Evolutionary conservation across 202 grass and related monocot genomes (phyloP).

Genomic region (Schoenoplectus triqueter): DNA sequence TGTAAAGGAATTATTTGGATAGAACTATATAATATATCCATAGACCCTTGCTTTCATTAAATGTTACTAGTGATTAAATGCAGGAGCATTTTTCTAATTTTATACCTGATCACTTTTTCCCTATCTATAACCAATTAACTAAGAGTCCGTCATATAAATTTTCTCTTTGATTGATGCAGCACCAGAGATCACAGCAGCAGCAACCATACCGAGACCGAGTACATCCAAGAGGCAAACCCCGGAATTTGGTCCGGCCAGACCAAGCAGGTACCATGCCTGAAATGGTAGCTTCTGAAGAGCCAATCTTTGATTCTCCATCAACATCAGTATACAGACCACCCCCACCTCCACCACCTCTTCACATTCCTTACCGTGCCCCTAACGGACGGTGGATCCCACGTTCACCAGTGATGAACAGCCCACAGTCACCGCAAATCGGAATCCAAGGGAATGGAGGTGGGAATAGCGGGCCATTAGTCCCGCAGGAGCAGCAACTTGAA

Average conservation of each 20-base stretch:
- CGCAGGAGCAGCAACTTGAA: slow-evolving; percentile 53
- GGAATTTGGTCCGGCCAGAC: slow-evolving; percentile 12
- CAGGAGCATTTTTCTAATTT: not conserved
- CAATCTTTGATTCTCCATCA: slow-evolving; percentile 20
- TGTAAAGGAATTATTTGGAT: slow-evolving; percentile 8
- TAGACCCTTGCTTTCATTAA: not conserved
- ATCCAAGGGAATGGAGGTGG: slow-evolving; percentile 44
- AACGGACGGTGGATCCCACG: not conserved
- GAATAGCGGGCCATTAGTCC: slow-evolving; percentile 46
- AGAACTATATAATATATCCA: not conserved
- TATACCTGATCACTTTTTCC: not conserved
- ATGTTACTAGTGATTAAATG: not conserved
- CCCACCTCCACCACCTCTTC: slow-evolving; percentile 26
- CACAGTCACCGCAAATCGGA: slow-evolving; percentile 39
- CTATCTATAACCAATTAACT: not conserved
- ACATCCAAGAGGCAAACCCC: slow-evolving; percentile 22
- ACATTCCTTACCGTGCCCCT: not conserved
- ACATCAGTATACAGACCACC: not conserved
- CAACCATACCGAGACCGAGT: slow-evolving; percentile 26
- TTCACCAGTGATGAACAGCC: slow-evolving; percentile 18
- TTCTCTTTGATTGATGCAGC: not conserved
- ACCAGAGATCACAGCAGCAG: slow-evolving; percentile 25
- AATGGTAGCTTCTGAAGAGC: not conserved
- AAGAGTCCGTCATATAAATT: not conserved
- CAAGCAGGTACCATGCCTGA: not conserved